Base-by-base conservation (phyloP, 257 asterid species). In the Datura wrightii region DNA sequence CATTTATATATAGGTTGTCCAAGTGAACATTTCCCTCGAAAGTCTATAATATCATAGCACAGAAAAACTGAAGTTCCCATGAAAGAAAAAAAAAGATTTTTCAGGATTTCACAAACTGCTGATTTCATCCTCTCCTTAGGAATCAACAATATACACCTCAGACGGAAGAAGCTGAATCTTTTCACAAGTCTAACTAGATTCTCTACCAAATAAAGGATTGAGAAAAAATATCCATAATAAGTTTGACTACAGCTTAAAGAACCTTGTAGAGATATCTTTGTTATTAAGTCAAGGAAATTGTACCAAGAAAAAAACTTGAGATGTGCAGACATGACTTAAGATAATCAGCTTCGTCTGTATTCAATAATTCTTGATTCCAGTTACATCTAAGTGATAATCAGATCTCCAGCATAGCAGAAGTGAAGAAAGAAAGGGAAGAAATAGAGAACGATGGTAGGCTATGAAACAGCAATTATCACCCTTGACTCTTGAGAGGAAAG, bases 141-240 rank as follows among this genome's bases (percentile, higher is more conserved):
- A 36, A 36, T 36, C 48, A 36, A 66, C 74, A 66, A 66, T 66
- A 36, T 66, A 19, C 10, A 66, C 48, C 74, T 36, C 48, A 13
- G 48, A 66, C 11, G 10, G 74, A 66, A 39, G 78, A 69, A 69
- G 15, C 53, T 0, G 53, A 8, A 8, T 39, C 19, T 39, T 39
- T 69, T 16, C 24, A 69, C 53, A 41, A 69, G 31, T 69, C 13
- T 39, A 34, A 69, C 78, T 16, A 69, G 78, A 69, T 69, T 69
- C 53, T 69, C 78, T 69, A 69, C 34, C 52, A 69, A 69, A 69
- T 69, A 39, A 14, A 69, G 78, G 78, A 66, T 66, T 18, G 78
- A 69, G 52, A 39, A 69, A 69, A 24, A 37, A 69, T 16, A 69
- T 39, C 52, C 78, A 41, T 15, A 69, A 8, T 69, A 31, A 69